A percentile compares a stretch with the other conserved stretches of the same genome.
These are phyloP conservation scores for Oryza nivara DNA, from an alignment of 176 grass and related monocot genomes.

Conservation along the genomic window DNA sequence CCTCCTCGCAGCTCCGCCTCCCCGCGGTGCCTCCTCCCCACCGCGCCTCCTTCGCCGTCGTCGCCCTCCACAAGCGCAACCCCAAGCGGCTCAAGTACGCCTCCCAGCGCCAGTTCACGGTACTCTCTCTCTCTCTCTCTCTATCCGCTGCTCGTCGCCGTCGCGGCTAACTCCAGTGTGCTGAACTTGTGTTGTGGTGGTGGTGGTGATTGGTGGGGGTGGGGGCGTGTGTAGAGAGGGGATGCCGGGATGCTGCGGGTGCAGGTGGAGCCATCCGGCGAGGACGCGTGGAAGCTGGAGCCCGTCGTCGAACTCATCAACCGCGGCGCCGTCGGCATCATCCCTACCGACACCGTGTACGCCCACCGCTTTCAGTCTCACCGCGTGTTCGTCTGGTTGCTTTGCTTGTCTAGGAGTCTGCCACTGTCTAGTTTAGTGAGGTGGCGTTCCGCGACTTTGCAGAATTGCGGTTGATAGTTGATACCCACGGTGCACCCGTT, in stretches of 20 bases:
- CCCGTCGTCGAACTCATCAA: conserved; percentile 73
- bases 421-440: not conserved
- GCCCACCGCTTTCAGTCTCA: not conserved
- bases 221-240: conserved; percentile 54
- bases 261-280: conserved; percentile 68
- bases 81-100: conserved; percentile 89
- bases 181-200: not conserved
- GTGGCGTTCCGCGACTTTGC: not conserved
- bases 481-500: not conserved
- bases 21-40: not conserved
- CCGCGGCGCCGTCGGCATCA: conserved; percentile 76
- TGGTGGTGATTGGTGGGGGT: not conserved
- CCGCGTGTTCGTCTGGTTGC: not conserved
- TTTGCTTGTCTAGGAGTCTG: not conserved
- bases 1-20: conserved; percentile 24
- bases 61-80: conserved; percentile 80
- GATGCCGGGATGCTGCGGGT: conserved; percentile 66
- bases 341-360: conserved; percentile 95
- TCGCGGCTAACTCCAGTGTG: not conserved
- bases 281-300: conserved; percentile 86
- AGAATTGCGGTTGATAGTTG: not conserved
- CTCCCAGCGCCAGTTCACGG: conserved; percentile 72
- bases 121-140: not conserved
- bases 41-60: conserved; percentile 33
- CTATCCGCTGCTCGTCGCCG: not conserved